These are phyloP conservation scores for Neurospora sp. DNA, from an alignment of 495 filamentous ascomycete genomes.

Conservation along the genomic window DNA sequence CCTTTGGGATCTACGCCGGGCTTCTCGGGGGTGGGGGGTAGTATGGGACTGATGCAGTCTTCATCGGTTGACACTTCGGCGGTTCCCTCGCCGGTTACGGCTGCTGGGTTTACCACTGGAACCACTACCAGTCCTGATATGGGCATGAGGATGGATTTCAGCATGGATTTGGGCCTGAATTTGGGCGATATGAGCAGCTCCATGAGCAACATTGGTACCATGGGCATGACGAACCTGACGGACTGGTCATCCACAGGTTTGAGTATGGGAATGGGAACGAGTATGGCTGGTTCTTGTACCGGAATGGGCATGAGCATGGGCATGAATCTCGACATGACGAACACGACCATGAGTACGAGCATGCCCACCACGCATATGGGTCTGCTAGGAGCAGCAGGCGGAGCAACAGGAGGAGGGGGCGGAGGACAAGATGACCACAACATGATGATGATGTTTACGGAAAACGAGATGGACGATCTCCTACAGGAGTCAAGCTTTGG, in stretches of 20 bases:
- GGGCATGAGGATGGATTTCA: background rate
- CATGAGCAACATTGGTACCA: background rate
- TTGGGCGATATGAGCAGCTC: background rate
- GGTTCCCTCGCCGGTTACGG: background rate
- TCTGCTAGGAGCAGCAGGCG: background rate
- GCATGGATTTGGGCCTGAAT: background rate
- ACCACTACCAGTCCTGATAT: background rate
- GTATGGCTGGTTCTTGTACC: background rate
- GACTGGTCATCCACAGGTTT: background rate
- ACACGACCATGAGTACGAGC: background rate
- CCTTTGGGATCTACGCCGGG: background rate
- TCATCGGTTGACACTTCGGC: background rate
- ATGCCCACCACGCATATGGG: background rate
- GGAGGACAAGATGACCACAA: slow-evolving; percentile 1
- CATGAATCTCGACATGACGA: background rate
- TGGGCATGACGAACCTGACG: background rate
- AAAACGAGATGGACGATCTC: slow-evolving; percentile 29
- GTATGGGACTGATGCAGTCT: background rate
- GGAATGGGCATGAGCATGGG: background rate
- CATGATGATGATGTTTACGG: slow-evolving; percentile 23
- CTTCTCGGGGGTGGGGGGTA: background rate
- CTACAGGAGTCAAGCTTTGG: slow-evolving; percentile 29
- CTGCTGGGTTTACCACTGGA: background rate
- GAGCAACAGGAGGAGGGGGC: background rate
- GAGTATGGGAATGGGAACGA: background rate